A percentile compares a stretch with the other conserved stretches of the same genome.
These are phyloP conservation scores for Rutstroemia sp. DNA, from an alignment of 2,329 filamentous ascomycete species.

Conservation along the genomic window DNA sequence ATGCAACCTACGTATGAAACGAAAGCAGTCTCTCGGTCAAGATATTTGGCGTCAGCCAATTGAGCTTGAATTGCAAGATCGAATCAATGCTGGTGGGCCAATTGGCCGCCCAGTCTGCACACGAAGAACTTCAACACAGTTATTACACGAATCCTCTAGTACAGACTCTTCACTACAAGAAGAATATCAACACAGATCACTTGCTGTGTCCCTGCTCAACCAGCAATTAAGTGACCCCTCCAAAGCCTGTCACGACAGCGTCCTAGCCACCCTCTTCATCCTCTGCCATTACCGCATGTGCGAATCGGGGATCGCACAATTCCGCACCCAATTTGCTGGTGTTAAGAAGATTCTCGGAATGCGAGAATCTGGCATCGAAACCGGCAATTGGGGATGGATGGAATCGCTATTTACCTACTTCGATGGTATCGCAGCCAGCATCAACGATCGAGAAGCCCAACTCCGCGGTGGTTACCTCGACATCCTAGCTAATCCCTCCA, in stretches of 20 bases:
- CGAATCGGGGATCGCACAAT: conserved; percentile 86
- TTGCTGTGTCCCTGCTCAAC: conserved; percentile 78
- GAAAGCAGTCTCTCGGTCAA: conserved; percentile 55
- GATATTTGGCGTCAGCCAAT: conserved; percentile 38
- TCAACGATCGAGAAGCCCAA: conserved; percentile 86
- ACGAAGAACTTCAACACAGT: conserved; percentile 20
- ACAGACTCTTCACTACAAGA: conserved; percentile 60
- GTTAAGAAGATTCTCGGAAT: conserved; percentile 84
- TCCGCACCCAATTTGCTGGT: conserved; percentile 87
- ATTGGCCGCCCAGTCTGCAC: conserved; percentile 15
- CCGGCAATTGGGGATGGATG: conserved; percentile 76
- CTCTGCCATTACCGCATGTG: conserved; percentile 91
- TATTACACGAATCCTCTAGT: conserved; percentile 35
- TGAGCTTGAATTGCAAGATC: conserved; percentile 28
- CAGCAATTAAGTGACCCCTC: conserved; percentile 70
- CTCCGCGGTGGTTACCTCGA: conserved; percentile 57
- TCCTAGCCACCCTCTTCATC: conserved; percentile 78
- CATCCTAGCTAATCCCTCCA: conserved; percentile 57
- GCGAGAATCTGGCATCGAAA: conserved; percentile 53
- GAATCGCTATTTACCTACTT: conserved; percentile 91
- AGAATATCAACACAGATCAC: conserved; percentile 71
- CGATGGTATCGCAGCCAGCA: conserved; percentile 83
- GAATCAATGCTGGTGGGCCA: conserved; percentile 19
- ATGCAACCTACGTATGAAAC: conserved; percentile 84
- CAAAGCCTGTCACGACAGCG: conserved; percentile 74